Conservation (phyloP, 805 yeast species). For the Lachancea fermentati region DNA sequence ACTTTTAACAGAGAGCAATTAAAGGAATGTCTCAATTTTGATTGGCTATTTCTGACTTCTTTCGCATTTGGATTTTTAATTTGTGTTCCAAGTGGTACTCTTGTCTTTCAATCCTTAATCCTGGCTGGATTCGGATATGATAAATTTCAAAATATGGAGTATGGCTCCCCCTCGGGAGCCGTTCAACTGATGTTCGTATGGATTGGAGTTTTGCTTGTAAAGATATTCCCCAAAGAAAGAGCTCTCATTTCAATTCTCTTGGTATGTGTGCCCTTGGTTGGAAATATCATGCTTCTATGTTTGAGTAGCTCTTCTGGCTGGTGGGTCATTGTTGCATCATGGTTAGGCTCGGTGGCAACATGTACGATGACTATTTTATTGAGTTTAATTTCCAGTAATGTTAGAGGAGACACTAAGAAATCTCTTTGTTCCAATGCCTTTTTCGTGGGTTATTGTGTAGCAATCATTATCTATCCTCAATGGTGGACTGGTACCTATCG, state of each 20-base stretch:
- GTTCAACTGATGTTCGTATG: constrained; percentile 8
- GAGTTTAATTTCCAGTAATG: constrained; percentile 10
- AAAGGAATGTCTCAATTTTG: constrained; percentile 4
- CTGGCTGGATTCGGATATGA: constrained; percentile 7
- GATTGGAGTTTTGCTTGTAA: constrained; percentile 8
- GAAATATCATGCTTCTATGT: constrained; percentile 6
- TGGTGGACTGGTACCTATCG: constrained; percentile 21
- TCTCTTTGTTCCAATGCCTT: constrained; percentile 11
- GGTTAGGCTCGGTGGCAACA: constrained; percentile 9
- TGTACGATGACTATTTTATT: constrained; percentile 7
- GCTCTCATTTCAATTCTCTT: constrained; percentile 2
- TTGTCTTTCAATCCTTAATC: constrained; percentile 7
- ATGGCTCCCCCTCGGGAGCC: constrained; percentile 10
- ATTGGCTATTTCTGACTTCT: constrained; percentile 6
- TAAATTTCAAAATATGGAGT: constrained; percentile 6
- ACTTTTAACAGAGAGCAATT: constrained; percentile 1
- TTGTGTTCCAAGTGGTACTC: constrained; percentile 6
- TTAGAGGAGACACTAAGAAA: constrained; percentile 11
- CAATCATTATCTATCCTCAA: constrained; percentile 19
- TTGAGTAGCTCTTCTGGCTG: constrained; percentile 5
- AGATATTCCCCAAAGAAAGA: constrained; percentile 7
- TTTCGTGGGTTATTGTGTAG: constrained; percentile 18
- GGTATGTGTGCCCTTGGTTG: constrained; percentile 7
- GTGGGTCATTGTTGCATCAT: constrained; percentile 9
- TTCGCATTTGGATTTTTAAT: constrained; percentile 6